These are phyloP conservation scores for Ophiosphaerella narmari DNA, from an alignment of 2,329 filamentous ascomycete species.

Conservation along the genomic window DNA sequence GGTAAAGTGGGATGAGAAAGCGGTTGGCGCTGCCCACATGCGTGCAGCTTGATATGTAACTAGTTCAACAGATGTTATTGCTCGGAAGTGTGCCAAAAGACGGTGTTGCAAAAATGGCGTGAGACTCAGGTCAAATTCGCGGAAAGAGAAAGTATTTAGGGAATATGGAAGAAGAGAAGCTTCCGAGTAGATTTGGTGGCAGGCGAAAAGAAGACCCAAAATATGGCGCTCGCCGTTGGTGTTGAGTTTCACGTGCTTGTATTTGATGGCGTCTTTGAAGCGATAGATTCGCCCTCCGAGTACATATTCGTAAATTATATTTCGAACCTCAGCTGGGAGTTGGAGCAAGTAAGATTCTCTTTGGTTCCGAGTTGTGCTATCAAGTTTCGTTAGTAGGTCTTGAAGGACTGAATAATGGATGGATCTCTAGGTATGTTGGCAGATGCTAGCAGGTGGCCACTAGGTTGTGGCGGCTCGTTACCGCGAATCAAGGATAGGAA, in stretches of 20 bases:
- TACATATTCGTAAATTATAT: slow-evolving; percentile 1
- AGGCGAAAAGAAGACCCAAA: slow-evolving; percentile 8
- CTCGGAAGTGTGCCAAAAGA: neutral
- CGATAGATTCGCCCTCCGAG: neutral
- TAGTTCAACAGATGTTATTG: neutral
- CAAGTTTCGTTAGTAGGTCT: too few relatives aligned
- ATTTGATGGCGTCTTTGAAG: neutral
- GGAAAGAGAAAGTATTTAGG: slow-evolving; percentile 8
- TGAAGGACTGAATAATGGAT: too few relatives aligned
- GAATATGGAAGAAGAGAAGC: neutral
- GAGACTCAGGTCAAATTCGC: neutral
- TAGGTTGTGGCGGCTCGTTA: too few relatives aligned
- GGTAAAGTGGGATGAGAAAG: neutral
- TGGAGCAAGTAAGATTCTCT: neutral
- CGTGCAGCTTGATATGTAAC: neutral
- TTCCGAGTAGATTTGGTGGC: slow-evolving; percentile 14
- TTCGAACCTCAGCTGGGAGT: slow-evolving; percentile 1
- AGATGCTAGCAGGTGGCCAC: too few relatives aligned
- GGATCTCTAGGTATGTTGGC: too few relatives aligned
- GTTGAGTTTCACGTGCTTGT: neutral
- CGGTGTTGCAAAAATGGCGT: neutral
- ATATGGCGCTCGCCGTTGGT: neutral
- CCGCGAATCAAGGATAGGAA: too few relatives aligned
- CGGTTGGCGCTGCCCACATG: neutral
- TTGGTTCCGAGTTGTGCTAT: neutral